These are phyloP conservation scores for Agrostemma githago DNA, from an alignment of 148 eudicot genomes.

Conservation along the genomic window DNA sequence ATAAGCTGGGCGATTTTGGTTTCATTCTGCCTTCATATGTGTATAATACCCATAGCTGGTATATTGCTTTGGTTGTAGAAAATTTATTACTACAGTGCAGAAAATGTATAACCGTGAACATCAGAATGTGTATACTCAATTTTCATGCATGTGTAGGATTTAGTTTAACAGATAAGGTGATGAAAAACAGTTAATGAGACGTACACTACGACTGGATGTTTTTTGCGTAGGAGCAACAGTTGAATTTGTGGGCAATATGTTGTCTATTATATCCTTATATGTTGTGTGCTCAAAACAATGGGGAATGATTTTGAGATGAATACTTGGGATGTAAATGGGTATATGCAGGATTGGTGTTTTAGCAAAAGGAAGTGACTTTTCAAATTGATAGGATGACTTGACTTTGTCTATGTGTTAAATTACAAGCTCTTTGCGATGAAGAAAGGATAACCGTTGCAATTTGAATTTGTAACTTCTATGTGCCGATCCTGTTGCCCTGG, in stretches of 20 bases:
- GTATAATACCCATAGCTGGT: neutral
- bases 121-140: neutral
- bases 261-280: neutral
- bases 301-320: neutral
- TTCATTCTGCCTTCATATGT: neutral
- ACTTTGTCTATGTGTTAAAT: too few species aligned
- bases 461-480: too few species aligned
- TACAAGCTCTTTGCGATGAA: too few species aligned
- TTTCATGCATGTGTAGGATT: neutral
- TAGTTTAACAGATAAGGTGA: neutral
- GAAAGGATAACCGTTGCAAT: too few species aligned
- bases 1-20: constrained; percentile 3
- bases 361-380: neutral
- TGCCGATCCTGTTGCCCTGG: too few species aligned
- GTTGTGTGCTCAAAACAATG: neutral
- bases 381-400: neutral
- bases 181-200: neutral
- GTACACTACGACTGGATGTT: neutral
- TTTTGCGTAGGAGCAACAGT: neutral
- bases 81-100: neutral
- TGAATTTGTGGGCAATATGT: neutral
- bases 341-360: neutral
- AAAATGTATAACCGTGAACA: neutral
- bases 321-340: neutral
- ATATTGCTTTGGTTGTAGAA: neutral